phyloP scores from a whole-genome alignment of 768 basidiomycete species.

The Scleroderma bovista region DNA sequence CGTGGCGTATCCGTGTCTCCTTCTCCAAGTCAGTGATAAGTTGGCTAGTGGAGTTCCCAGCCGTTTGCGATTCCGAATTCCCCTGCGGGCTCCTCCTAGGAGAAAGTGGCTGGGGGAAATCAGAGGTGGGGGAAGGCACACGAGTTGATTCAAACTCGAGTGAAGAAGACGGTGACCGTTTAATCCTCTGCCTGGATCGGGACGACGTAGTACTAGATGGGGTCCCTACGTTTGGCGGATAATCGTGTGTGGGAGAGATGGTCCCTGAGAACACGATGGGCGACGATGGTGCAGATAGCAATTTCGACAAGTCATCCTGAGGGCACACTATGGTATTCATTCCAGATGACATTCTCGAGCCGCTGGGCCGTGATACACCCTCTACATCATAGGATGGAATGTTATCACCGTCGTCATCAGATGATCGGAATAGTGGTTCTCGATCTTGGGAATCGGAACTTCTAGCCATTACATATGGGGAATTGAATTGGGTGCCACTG shows the following conservation, averaged over 20 bases:
- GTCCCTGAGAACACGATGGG: conserved; percentile 8
- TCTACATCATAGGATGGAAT: conserved; percentile 39
- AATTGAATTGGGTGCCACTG: conserved; percentile 34
- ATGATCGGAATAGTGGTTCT: conserved; percentile 61
- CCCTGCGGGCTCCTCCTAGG: not conserved
- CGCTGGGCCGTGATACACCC: conserved; percentile 33
- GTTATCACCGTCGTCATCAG: conserved; percentile 51
- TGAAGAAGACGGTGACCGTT: conserved; percentile 35
- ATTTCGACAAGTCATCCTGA: conserved; percentile 13
- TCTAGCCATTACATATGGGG: conserved; percentile 36
- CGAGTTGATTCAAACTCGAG: conserved; percentile 30
- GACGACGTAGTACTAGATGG: conserved; percentile 17
- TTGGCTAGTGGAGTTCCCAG: not conserved
- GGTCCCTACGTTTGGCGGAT: conserved; percentile 53
- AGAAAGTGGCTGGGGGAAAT: not conserved
- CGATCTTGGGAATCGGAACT: conserved; percentile 38
- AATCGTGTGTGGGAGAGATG: conserved; percentile 24
- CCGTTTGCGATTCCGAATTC: not conserved
- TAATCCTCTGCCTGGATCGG: conserved; percentile 23
- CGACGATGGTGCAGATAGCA: conserved; percentile 9
- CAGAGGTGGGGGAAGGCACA: not conserved
- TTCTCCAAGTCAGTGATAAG: not conserved
- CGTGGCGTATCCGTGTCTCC: not conserved
- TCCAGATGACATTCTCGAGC: conserved; percentile 30
- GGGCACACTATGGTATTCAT: conserved; percentile 13